Base-by-base conservation (phyloP, 768 basidiomycete species). In the Leucogyrophana mollusca region DNA sequence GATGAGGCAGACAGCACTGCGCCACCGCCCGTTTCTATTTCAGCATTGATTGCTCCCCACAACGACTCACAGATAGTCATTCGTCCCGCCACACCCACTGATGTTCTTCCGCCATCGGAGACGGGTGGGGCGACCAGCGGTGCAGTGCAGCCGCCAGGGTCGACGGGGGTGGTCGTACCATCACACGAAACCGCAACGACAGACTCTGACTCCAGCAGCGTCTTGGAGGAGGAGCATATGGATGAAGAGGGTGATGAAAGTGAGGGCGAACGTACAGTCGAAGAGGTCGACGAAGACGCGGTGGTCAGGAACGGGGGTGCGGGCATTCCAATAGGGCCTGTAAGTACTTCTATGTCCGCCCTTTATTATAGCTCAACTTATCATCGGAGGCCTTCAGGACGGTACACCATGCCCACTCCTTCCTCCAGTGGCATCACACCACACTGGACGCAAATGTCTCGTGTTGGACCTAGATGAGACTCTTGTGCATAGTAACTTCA, bases 401-500 rank as follows among this genome's bases (percentile, higher is more conserved):
- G 94, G 94, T 7, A 57, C 78, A 17, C 89, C 90, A 18, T 74
- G 77, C 53, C 94, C 94, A 3, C 69, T 96, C 9, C 69, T 96
- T 7, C 90, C 89, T 11, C 86, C 87, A 34, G 70, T 94, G 47
- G 68, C 79, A 3, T 77, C 82, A 14, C 78, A 83, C 34, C 86
- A 92, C 56, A 74, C 70, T 18, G 92, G 92, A 13, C 71, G 90
- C 42, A 96, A 96, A 68, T 95, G 93, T 56, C 75, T 94, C 9
- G 91, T 95, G 17, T 78, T 95, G 14, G 93, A 96, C 68, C 74
- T 96, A 13, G 94, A 95, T 58, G 94, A 96, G 68, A 96, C 93
- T 2, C 73, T 96, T 13, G 82, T 95, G 10, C 94, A 95, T 68
- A 90, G 87, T 62, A 91, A 88, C 61, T 94, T 96, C 79, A 94